Evolutionary conservation across 2,329 filamentous ascomycete species (phyloP), one percentile per base, ranked within the genome.

Genomic region (Aphanoascus verrucosus): DNA sequence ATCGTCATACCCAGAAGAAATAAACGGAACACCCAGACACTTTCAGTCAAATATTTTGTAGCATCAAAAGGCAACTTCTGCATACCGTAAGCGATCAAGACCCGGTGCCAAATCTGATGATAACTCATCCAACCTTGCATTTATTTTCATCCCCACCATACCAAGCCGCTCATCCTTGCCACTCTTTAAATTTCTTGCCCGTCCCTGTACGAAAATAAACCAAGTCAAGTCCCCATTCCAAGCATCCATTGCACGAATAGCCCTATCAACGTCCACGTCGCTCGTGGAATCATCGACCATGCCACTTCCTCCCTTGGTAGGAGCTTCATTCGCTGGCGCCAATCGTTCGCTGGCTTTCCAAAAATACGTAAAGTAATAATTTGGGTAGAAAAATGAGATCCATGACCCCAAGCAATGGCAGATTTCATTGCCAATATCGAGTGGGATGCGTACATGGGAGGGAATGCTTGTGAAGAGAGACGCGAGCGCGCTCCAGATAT

Each of bases 151-250:
- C 59, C 56, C 45, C 60, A 58, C 60, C 78, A 77, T 3, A 58
- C 60, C 41, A 69, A 47, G 19, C 12, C 49, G 43, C 14, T 54
- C 31, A 6, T 47, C 55, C 48, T 52, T 19, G 14, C 37, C 15
- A 41, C 19, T 15, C 3, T 34, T 23, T 20, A 31, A 37, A 23
- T 45, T 48, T 7, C 17, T 37, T 17, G 32, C 41, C 23, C 23
- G 28, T 5, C 48, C 59, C 20, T 59, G 58, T 50, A 59, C 58
- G 48, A 72, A 72, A 5, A 71, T 59, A 51, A 71, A 68, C 70
- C 70, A 72, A 0, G 70, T 66, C 31, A 72, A 50, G 59, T 72
- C 70, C 8, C 61, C 57, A 55, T 72, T 72, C 68, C 68, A 72
- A 8, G 61, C 63, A 56, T 70, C 64, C 70, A 72, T 72, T 1